Conservation (phyloP, 2,329 filamentous ascomycete species). For the Colletotrichum sp. region DNA sequence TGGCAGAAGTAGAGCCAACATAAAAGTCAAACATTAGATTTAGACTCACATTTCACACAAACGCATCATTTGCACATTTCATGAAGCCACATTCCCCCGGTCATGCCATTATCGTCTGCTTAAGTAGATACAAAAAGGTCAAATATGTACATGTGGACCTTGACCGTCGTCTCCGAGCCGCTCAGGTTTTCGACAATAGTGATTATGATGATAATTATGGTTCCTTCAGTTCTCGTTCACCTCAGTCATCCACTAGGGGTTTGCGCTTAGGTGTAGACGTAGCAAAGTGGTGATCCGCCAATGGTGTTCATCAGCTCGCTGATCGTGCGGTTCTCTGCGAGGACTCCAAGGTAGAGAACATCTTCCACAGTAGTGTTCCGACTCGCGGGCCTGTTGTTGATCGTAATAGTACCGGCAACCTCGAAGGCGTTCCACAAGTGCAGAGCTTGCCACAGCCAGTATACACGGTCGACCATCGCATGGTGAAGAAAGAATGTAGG, state of each 20-base stretch:
- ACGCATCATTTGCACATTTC: neutral
- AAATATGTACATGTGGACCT: neutral
- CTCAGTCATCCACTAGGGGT: neutral
- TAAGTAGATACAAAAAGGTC: neutral
- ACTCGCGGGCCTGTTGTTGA: conserved; percentile 24
- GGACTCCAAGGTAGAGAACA: conserved; percentile 29
- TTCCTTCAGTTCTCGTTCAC: neutral
- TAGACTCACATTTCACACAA: neutral
- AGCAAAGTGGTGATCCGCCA: conserved; percentile 36
- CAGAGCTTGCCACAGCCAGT: conserved; percentile 29
- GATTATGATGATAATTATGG: neutral
- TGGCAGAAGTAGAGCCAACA: neutral
- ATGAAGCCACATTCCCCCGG: neutral
- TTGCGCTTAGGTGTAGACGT: conserved; percentile 27
- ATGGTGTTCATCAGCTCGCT: conserved; percentile 33
- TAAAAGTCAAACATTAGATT: neutral
- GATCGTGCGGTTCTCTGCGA: conserved; percentile 28
- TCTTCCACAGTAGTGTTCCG: conserved; percentile 24
- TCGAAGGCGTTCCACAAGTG: conserved; percentile 21
- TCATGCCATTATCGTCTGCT: neutral
- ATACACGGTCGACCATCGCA: conserved; percentile 31
- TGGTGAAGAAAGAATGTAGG: conserved; percentile 31
- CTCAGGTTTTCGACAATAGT: neutral
- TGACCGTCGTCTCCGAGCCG: neutral
- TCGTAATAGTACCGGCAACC: conserved; percentile 24